Evolutionary conservation across 2,329 filamentous ascomycete genomes (phyloP), one percentile per base, ranked within the genome.

Genomic region (Nannizzia gypsea): DNA sequence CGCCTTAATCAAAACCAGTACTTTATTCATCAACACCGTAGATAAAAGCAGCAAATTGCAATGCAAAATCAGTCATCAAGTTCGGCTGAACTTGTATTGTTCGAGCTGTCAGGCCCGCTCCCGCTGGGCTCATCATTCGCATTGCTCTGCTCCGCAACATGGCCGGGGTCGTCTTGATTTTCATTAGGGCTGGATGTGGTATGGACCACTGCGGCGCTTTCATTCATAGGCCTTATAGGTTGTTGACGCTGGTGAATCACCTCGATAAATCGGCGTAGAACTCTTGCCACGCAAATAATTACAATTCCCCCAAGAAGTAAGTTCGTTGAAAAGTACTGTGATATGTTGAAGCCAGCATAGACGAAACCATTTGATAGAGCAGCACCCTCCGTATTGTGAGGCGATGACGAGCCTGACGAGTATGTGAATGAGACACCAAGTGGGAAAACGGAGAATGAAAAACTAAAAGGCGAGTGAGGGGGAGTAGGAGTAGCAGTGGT

Each of bases 391-490:
- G 52, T 48, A 34, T 31, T 24, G 26, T 24, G 40, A 11, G 60
- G 36, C 20, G 48, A 22, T 20, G 28, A 48, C 9, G 58, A 60
- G 24, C 42, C 24, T 22, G 56, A 59, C 9, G 40, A 52, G 24
- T 56, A 64, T 0, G 70, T 71, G 20, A 73, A 66, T 0, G 70
- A 73, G 66, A 76, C 69, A 56, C 69, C 65, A 55, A 75, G 69
- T 36, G 69, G 67, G 46, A 72, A 67, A 40, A 71, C 65, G 24
- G 71, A 68, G 2, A 71, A 70, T 36, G 71, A 63, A n/a, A 70
- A 50, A 48, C 66, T 66, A 22, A 66, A 57, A 56, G 62, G 56
- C 59, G 34, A 28, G 4, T 31, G 46, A 13, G 1, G 46, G 22
- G 31, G 20, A n/a, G 48, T 34, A 5, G 44, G 15, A 40, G 31